Evolutionary conservation across 1,284 basidiomycete genomes (phyloP), one percentile per base, ranked within the genome.

Genomic region (Butyriboletus appendiculatus): DNA sequence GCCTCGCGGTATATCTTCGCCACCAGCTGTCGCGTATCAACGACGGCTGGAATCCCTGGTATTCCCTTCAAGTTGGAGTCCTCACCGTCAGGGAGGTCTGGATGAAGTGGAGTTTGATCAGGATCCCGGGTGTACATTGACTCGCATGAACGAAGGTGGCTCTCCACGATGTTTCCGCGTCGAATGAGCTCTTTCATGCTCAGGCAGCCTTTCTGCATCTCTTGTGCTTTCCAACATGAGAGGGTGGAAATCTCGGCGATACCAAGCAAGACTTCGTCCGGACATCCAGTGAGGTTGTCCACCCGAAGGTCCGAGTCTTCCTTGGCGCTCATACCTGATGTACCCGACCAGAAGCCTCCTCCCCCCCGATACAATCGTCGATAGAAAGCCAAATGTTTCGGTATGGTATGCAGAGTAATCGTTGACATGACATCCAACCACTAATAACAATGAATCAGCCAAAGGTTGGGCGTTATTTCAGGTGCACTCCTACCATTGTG

Each of bases 341-440:
- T 54, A 28, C 69, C 63, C 64, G 63, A 60, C 63, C 73, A 75
- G 64, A 66, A 75, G 28, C 75, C 74, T 15, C 66, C 70, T 50
- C 72, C 71, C 8, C 67, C 69, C 15, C 75, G 73, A 58, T 80
- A 75, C 49, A 92, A 73, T 22, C 80, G 80, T 62, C 82, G 81
- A 73, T 88, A 88, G 40, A 90, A 76, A 28, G 73, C 67, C 39
- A 88, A 72, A 68, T 86, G 88, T 60, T 81, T 85, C 28, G 90
- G 87, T 15, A 84, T 76, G 47, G 80, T 79, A 61, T 77, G 74
- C 53, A 81, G 68, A 26, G 84, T 85, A 49, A 90, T 69, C 61
- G 83, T 83, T 45, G 87, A 79, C 67, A 90, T 80, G 57, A 88
- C 80, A 66, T 92, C 89, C 52, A 88, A 73, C 84, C 87, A 90